Percentiles rank a stretch among this genome's conserved stretches.
phyloP scores from a whole-genome alignment of 2,329 filamentous ascomycete genomes.

The Lecanicillium sp. region DNA sequence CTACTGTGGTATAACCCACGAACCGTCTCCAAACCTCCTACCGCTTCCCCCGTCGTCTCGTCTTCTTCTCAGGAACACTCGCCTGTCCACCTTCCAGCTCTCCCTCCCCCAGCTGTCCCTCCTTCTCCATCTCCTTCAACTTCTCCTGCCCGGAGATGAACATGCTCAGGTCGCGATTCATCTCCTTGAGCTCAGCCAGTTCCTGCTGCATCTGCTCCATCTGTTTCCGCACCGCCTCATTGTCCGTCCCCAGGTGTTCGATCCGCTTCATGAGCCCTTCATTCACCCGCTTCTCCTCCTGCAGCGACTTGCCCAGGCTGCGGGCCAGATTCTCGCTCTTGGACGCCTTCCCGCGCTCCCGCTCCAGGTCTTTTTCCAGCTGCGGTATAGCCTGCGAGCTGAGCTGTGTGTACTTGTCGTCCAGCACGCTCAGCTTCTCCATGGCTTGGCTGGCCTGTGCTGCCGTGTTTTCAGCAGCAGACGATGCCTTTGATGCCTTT shows the following conservation, averaged over 20 bases:
- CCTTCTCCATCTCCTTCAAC: conserved; percentile 60
- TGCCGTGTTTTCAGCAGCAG: conserved; percentile 56
- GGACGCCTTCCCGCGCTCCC: conserved; percentile 59
- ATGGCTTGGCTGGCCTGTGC: conserved; percentile 40
- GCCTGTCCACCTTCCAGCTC: conserved; percentile 67
- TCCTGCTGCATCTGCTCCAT: conserved; percentile 50
- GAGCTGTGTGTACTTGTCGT: conserved; percentile 37
- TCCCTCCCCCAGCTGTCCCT: conserved; percentile 53
- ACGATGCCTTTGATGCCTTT: conserved; percentile 71
- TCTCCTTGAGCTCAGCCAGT: conserved; percentile 69
- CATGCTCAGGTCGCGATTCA: conserved; percentile 80
- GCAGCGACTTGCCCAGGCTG: conserved; percentile 64
- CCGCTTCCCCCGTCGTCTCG: conserved; percentile 43
- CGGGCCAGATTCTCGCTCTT: conserved; percentile 72
- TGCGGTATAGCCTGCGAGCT: conserved; percentile 50
- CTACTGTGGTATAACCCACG: too few relatives aligned
- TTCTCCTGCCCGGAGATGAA: conserved; percentile 82
- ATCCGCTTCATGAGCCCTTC: conserved; percentile 79
- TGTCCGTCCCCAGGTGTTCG: conserved; percentile 59
- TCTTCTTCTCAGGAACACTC: conserved; percentile 55
- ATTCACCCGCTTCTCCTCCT: conserved; percentile 81
- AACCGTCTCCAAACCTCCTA: conserved; percentile 14
- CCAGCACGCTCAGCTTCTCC: conserved; percentile 43
- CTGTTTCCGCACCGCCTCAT: conserved; percentile 49
- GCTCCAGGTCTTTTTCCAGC: conserved; percentile 65